These are phyloP conservation scores for Plantago ovata DNA, from an alignment of 257 asterid species.

Conservation along the genomic window DNA sequence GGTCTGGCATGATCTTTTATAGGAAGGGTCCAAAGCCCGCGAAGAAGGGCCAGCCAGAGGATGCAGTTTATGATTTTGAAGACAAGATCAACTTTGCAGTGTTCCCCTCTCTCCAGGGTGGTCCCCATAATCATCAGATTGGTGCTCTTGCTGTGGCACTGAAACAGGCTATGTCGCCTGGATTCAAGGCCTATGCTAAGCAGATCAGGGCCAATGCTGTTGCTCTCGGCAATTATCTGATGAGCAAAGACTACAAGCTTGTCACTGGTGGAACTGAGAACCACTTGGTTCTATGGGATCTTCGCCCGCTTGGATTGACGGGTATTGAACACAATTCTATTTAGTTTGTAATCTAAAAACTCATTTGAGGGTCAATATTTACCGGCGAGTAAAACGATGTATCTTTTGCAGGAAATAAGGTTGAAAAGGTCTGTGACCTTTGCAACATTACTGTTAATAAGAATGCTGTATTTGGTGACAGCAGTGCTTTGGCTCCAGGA, in stretches of 20 bases:
- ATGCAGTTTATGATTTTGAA: conserved; percentile 78
- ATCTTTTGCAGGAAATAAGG: conserved; percentile 49
- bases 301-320: conserved; percentile 73
- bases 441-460: conserved; percentile 88
- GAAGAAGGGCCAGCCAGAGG: conserved; percentile 70
- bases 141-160: conserved; percentile 90
- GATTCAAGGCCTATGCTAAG: conserved; percentile 74
- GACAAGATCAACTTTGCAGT: conserved; percentile 91
- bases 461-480: conserved; percentile 71
- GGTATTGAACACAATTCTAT: too few relatives aligned
- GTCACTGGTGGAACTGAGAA: conserved; percentile 92
- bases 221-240: conserved; percentile 62
- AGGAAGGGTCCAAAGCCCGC: conserved; percentile 78
- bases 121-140: conserved; percentile 93
- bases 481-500: conserved; percentile 77
- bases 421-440: conserved; percentile 82
- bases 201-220: conserved; percentile 88
- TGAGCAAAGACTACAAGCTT: conserved; percentile 62
- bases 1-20: conserved; percentile 87
- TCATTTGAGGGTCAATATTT: not conserved
- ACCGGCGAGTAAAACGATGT: not conserved
- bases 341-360: not conserved
- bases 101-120: conserved; percentile 92
- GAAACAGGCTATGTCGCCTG: conserved; percentile 92
- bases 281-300: conserved; percentile 90